phyloP scores from a whole-genome alignment of 805 yeast species.

The Kazachstania psychrophila region DNA sequence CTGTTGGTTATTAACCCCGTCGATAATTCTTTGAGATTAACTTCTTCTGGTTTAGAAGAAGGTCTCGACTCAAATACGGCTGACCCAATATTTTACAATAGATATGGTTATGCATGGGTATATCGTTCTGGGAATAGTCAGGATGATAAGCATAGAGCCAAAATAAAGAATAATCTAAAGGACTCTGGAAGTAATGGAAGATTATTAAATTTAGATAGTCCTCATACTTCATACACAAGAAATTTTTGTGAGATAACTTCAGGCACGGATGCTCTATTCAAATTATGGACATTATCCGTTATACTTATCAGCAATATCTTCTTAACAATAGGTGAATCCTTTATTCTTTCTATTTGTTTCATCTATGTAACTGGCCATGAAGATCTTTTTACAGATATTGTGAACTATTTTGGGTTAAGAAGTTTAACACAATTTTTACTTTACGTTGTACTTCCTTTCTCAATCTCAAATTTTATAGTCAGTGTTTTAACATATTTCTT shows the following conservation, averaged over 20 bases:
- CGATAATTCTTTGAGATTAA: slow-evolving; percentile 17
- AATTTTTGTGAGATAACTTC: slow-evolving; percentile 9
- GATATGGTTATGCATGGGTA: slow-evolving; percentile 10
- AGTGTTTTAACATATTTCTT: slow-evolving; percentile 18
- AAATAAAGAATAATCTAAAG: too few species aligned
- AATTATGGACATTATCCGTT: slow-evolving; percentile 8
- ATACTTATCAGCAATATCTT: slow-evolving; percentile 15
- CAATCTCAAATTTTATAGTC: slow-evolving; percentile 13
- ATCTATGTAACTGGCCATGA: slow-evolving; percentile 33
- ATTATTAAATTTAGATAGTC: neutral
- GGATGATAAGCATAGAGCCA: too few species aligned
- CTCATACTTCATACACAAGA: neutral
- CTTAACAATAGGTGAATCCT: slow-evolving; percentile 27
- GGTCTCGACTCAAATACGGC: neutral
- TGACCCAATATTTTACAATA: slow-evolving; percentile 5
- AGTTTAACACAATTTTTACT: slow-evolving; percentile 25
- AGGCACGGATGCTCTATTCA: slow-evolving; percentile 7
- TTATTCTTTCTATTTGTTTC: slow-evolving; percentile 33
- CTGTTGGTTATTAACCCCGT: slow-evolving; percentile 15
- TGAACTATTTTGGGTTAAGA: slow-evolving; percentile 30
- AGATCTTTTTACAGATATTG: slow-evolving; percentile 24
- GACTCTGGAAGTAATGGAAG: neutral
- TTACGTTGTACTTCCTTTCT: slow-evolving; percentile 28
- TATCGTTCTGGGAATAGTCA: too few species aligned
- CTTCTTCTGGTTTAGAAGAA: slow-evolving; percentile 10